Evolutionary conservation across 2,329 filamentous ascomycete genomes (phyloP).

Genomic region (Bisporella sp.): DNA sequence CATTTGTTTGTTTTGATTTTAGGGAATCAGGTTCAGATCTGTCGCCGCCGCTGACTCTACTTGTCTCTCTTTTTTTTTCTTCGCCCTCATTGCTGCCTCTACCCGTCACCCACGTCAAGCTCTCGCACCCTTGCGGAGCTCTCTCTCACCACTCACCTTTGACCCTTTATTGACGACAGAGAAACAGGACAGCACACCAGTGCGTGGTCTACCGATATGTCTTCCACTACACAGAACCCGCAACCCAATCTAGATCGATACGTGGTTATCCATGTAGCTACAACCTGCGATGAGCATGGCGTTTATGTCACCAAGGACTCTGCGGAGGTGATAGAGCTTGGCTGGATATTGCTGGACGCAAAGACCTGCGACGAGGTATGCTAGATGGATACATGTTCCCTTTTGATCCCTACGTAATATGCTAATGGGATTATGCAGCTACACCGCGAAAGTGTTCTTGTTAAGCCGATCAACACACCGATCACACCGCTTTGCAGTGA

Average conservation of each 20-base stretch:
- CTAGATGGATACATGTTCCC: slow-evolving; percentile 8
- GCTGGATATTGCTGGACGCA: slow-evolving; percentile 92
- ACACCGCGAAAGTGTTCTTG: slow-evolving; percentile 89
- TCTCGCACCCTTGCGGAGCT: no score
- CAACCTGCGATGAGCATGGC: slow-evolving; percentile 97
- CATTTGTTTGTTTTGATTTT: no score
- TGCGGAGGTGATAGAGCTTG: slow-evolving; percentile 97
- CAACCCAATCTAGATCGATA: slow-evolving; percentile 85
- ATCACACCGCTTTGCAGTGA: slow-evolving; percentile 98
- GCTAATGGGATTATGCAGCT: slow-evolving; percentile 48
- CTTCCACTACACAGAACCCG: slow-evolving; percentile 42
- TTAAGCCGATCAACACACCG: slow-evolving; percentile 97
- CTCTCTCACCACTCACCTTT: no score
- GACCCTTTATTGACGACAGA: no score
- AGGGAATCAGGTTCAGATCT: no score
- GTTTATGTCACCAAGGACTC: slow-evolving; percentile 99
- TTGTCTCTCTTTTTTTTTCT: no score
- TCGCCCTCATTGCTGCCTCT: no score
- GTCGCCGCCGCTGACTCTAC: no score
- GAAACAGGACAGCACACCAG: no score
- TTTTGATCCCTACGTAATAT: slow-evolving; percentile 6
- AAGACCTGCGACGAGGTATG: slow-evolving; percentile 89
- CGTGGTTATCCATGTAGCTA: slow-evolving; percentile 96
- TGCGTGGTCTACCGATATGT: slow-evolving; percentile 31
- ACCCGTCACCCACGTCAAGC: no score